Evolutionary conservation across 805 yeast species (phyloP).

Genomic region (Yarrowia deformans): DNA sequence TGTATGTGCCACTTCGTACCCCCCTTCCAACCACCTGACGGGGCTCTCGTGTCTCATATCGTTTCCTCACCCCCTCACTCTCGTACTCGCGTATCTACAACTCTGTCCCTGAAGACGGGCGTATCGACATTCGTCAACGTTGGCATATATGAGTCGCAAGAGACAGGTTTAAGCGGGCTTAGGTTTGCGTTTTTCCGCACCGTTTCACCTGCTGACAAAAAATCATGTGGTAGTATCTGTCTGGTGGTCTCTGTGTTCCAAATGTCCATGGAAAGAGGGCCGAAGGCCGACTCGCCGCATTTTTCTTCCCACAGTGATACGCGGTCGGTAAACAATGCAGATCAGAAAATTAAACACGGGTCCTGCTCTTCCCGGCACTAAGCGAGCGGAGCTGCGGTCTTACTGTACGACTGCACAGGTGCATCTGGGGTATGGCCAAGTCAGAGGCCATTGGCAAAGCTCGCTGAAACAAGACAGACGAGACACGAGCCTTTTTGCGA

Average conservation of each 20-base stretch:
- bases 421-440: background rate
- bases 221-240: too few relatives aligned
- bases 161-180: background rate
- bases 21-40: too few relatives aligned
- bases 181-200: background rate
- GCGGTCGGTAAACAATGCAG: background rate
- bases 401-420: background rate
- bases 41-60: too few relatives aligned
- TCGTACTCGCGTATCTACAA: constrained; percentile 2
- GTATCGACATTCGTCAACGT: background rate
- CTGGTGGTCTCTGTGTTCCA: too few relatives aligned
- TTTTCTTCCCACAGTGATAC: background rate
- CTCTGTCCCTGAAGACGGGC: background rate
- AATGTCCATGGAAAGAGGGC: background rate
- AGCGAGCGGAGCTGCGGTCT: background rate
- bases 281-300: background rate
- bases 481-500: too few relatives aligned
- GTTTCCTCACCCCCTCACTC: background rate
- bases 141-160: background rate
- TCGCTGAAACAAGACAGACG: too few relatives aligned
- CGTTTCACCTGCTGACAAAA: background rate
- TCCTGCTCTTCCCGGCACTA: constrained; percentile 7
- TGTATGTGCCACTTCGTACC: too few relatives aligned
- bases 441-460: background rate
- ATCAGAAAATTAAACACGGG: background rate